Evolutionary conservation across 2,329 filamentous ascomycete genomes (phyloP).

Genomic region (Claviceps sorghi): DNA sequence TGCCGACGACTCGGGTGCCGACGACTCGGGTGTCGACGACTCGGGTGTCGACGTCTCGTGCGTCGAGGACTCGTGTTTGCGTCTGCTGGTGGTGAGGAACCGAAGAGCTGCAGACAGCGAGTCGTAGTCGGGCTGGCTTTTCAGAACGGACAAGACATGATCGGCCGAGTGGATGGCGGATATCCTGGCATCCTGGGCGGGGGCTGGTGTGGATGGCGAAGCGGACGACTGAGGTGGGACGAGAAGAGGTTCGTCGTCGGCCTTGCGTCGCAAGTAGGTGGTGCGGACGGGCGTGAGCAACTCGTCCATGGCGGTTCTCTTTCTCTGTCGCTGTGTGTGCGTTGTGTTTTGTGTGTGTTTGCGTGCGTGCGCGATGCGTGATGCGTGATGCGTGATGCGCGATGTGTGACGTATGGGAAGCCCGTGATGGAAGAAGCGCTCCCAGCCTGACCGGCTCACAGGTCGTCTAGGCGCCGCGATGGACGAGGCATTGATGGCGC

Average conservation of each 20-base stretch:
- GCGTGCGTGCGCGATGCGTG: too few relatives aligned
- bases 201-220: constrained; percentile 3
- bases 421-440: too few relatives aligned
- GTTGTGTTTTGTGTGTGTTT: background rate
- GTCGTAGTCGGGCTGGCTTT: constrained; percentile 46
- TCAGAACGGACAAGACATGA: constrained; percentile 45
- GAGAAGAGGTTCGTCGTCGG: constrained; percentile 22
- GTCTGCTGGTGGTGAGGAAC: constrained; percentile 27
- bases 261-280: constrained; percentile 28
- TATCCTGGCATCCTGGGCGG: background rate
- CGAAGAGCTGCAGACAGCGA: constrained; percentile 36
- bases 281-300: constrained; percentile 40
- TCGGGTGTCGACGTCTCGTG: background rate
- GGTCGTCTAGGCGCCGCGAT: background rate
- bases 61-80: constrained; percentile 6
- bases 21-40: constrained; percentile 3
- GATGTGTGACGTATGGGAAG: too few relatives aligned
- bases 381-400: too few relatives aligned
- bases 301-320: constrained; percentile 33
- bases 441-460: background rate
- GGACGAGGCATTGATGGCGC: background rate
- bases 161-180: constrained; percentile 20
- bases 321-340: too few relatives aligned
- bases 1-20: background rate
- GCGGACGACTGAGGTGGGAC: constrained; percentile 18